Conservation (phyloP, 768 basidiomycete species). For the Russula sp. region DNA sequence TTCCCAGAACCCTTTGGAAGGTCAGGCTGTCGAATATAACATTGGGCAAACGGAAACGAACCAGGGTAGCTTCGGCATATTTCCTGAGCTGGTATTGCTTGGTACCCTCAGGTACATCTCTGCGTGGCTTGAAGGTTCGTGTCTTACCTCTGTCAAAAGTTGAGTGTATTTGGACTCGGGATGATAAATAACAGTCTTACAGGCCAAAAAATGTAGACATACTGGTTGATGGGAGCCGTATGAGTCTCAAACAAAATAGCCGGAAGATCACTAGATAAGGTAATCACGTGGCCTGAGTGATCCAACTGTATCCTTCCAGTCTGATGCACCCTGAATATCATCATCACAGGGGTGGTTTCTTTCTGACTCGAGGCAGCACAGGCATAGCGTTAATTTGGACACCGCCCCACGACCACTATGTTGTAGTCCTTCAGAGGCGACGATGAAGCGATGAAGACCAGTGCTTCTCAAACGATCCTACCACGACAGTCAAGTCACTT, state of each 20-base stretch:
- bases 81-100: constrained; percentile 98
- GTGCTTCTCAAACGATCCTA: constrained; percentile 52
- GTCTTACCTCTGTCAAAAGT: constrained; percentile 62
- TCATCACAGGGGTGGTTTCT: constrained; percentile 66
- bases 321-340: background rate
- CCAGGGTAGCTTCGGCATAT: constrained; percentile 93
- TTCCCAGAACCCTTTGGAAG: constrained; percentile 82
- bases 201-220: constrained; percentile 90
- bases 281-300: background rate
- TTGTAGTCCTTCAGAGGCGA: constrained; percentile 48
- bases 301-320: no score
- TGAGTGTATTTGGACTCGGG: background rate
- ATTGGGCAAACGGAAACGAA: constrained; percentile 29
- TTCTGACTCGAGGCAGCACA: constrained; percentile 42
- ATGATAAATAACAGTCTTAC: constrained; percentile 40
- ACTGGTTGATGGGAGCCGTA: background rate
- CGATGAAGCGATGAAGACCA: constrained; percentile 33
- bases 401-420: background rate
- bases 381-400: constrained; percentile 14
- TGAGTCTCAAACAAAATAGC: no score
- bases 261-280: background rate
- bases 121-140: constrained; percentile 93
- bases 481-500: constrained; percentile 36
- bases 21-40: background rate
- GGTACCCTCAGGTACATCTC: constrained; percentile 90